phyloP scores from a whole-genome alignment of 2,329 filamentous ascomycete genomes.

The Aspergillus sp. region DNA sequence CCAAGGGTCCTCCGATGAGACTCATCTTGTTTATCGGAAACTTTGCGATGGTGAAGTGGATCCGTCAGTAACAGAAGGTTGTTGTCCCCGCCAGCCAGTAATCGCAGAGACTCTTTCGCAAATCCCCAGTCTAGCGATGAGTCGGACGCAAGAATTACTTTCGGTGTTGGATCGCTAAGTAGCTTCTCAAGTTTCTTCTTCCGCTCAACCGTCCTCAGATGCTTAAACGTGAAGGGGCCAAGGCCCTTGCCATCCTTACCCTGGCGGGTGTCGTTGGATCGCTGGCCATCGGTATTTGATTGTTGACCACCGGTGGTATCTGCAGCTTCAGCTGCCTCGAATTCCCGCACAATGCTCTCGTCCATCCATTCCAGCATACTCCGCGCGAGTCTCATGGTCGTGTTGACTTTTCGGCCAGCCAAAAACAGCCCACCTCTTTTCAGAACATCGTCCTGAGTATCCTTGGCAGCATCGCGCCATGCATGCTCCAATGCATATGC shows the following conservation, averaged over 20 bases:
- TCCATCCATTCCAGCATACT: slow-evolving; percentile 99
- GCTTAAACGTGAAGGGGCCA: slow-evolving; percentile 86
- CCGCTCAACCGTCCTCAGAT: slow-evolving; percentile 79
- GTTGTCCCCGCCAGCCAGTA: slow-evolving; percentile 70
- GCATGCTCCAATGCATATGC: slow-evolving; percentile 90
- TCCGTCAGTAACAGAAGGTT: slow-evolving; percentile 91
- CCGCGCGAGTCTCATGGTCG: slow-evolving; percentile 84
- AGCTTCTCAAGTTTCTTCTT: slow-evolving; percentile 76
- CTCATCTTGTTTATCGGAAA: slow-evolving; percentile 21
- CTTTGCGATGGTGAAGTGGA: slow-evolving; percentile 43
- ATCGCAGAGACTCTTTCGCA: slow-evolving; percentile 74
- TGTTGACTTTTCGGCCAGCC: slow-evolving; percentile 80
- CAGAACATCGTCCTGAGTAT: slow-evolving; percentile 52
- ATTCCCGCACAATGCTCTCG: slow-evolving; percentile 87
- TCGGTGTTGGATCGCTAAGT: slow-evolving; percentile 52
- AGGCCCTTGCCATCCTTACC: slow-evolving; percentile 47
- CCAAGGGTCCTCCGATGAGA: slow-evolving; percentile 61
- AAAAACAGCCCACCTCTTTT: slow-evolving; percentile 67
- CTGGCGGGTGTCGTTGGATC: slow-evolving; percentile 30
- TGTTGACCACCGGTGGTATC: slow-evolving; percentile 36
- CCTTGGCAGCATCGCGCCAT: slow-evolving; percentile 68
- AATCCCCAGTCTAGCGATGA: slow-evolving; percentile 92
- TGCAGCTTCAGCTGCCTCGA: slow-evolving; percentile 63
- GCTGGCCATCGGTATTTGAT: slow-evolving; percentile 41
- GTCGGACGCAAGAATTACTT: slow-evolving; percentile 89